A percentile compares a stretch with the other conserved stretches of the same genome.
These are phyloP conservation scores for Cryptomeria japonica DNA, from an alignment of 75 land plant genomes.

Conservation along the genomic window DNA sequence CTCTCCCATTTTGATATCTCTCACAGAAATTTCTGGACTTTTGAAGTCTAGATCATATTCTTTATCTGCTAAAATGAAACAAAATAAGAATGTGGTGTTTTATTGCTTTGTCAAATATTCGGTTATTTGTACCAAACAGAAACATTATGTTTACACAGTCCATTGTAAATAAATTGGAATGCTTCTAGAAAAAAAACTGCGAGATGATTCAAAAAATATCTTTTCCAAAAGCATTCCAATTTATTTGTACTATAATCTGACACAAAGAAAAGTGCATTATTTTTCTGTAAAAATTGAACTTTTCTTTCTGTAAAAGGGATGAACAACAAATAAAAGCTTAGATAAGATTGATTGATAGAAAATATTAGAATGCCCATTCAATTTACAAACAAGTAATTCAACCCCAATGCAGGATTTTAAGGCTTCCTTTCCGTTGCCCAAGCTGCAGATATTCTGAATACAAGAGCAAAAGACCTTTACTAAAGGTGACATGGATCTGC, in stretches of 20 bases:
- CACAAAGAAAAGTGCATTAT: background rate
- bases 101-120: background rate
- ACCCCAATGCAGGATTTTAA: background rate
- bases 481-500: background rate
- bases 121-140: background rate
- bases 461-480: background rate
- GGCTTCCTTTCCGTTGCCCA: background rate
- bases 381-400: background rate
- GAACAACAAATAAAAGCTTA: background rate
- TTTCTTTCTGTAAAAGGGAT: background rate
- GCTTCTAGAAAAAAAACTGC: no score
- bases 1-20: conserved; percentile 77
- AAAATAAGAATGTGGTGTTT: background rate
- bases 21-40: conserved; percentile 64
- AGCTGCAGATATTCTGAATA: background rate
- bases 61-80: conserved; percentile 36
- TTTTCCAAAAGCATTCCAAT: no score
- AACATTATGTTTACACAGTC: background rate
- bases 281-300: background rate
- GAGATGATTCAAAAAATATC: no score
- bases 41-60: conserved; percentile 94
- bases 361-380: background rate
- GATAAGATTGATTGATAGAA: background rate
- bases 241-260: background rate
- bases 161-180: no score